phyloP scores from a whole-genome alignment of 2,329 filamentous ascomycete genomes.

The Pseudogymnoascus sp. region DNA sequence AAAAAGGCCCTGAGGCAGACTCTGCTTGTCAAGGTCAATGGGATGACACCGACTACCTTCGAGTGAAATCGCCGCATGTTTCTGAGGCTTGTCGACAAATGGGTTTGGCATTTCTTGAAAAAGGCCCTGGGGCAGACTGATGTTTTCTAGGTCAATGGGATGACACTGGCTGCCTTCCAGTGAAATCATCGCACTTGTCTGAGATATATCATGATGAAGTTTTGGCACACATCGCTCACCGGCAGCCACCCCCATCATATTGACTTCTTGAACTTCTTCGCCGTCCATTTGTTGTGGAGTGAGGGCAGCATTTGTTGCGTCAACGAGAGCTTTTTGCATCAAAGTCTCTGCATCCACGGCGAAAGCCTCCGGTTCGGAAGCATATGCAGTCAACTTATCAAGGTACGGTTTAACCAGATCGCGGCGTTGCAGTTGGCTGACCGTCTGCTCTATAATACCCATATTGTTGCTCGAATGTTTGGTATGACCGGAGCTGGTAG shows the following conservation, averaged over 20 bases:
- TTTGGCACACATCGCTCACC: not conserved
- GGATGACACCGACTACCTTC: not conserved
- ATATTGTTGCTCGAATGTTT: not conserved
- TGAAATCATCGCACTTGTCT: not conserved
- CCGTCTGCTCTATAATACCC: conserved; percentile 2
- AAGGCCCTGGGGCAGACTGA: not conserved
- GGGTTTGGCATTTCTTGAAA: not conserved
- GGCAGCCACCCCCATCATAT: not conserved
- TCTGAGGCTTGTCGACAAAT: not conserved
- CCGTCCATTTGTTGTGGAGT: not conserved
- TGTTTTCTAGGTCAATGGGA: not conserved
- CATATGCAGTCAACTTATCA: not conserved
- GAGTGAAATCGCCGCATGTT: not conserved
- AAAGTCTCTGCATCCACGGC: not conserved
- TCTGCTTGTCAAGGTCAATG: not conserved
- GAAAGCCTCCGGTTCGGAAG: not conserved
- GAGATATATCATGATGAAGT: not conserved
- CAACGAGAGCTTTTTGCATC: not conserved
- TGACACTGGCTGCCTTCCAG: not conserved
- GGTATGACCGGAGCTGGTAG: no score
- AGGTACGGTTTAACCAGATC: not conserved
- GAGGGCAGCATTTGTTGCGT: not conserved
- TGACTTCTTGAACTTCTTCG: not conserved
- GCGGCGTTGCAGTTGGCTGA: conserved; percentile 1
- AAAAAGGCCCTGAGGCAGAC: not conserved